phyloP scores from a whole-genome alignment of 768 basidiomycete species.

The Amanita rimosa region DNA sequence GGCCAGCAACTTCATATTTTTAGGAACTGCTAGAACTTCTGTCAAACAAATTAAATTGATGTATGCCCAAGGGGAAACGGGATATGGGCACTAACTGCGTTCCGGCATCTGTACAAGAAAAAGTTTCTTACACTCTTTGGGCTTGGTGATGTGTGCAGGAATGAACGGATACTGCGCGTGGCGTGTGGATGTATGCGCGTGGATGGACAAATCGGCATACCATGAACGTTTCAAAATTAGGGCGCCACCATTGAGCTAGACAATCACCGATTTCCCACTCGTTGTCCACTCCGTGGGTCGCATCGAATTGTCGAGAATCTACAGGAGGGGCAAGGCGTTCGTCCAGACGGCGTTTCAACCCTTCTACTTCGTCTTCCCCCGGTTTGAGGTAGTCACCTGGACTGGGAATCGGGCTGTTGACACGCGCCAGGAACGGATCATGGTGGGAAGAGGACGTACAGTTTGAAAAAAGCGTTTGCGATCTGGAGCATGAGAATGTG shows the following conservation, averaged over 20 bases:
- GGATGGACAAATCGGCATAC: conserved; percentile 35
- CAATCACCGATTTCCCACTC: conserved; percentile 98
- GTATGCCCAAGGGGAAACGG: background rate
- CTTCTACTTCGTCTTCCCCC: conserved; percentile 86
- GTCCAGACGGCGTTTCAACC: conserved; percentile 82
- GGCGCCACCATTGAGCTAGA: conserved; percentile 97
- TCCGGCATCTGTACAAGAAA: conserved; percentile 95
- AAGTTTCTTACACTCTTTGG: conserved; percentile 96
- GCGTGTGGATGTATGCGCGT: background rate
- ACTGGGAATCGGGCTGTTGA: conserved; percentile 24
- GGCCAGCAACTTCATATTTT: conserved; percentile 97
- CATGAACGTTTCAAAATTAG: conserved; percentile 99
- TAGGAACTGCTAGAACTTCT: conserved; percentile 96
- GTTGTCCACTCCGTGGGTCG: conserved; percentile 65
- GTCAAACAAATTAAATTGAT: conserved; percentile 2
- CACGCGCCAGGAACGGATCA: conserved; percentile 5
- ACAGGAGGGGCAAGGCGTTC: conserved; percentile 77
- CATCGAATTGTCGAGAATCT: conserved; percentile 62
- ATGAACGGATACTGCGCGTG: conserved; percentile 68
- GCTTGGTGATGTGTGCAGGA: conserved; percentile 93
- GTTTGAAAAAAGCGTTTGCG: conserved; percentile 97
- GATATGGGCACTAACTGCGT: conserved; percentile 51
- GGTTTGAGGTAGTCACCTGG: conserved; percentile 99
- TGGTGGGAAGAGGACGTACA: conserved; percentile 40
- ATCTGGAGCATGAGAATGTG: conserved; percentile 98